These are phyloP conservation scores for Fagopyrum esculentum DNA, from an alignment of 148 eudicot genomes.

Conservation along the genomic window DNA sequence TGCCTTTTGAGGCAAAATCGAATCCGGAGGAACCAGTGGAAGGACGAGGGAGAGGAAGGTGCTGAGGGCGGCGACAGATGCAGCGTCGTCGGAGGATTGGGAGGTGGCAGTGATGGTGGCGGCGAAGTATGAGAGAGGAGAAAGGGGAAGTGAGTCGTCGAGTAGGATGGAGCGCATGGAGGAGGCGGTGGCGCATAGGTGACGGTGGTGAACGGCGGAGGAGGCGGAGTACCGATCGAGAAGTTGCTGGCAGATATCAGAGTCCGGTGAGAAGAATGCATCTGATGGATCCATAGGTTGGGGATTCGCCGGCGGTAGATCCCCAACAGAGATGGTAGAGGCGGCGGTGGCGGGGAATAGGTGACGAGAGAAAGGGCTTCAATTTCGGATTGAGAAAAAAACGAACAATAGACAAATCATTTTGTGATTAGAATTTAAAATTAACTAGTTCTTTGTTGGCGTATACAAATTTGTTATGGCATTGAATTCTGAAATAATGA, in stretches of 20 bases:
- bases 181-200: conserved; percentile 80
- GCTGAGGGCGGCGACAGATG: conserved; percentile 50
- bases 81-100: conserved; percentile 27
- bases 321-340: not conserved
- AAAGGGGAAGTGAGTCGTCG: conserved; percentile 43
- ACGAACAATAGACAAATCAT: not conserved
- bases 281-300: conserved; percentile 21
- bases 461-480: no score
- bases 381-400: not conserved
- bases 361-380: not conserved
- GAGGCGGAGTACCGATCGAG: conserved; percentile 68
- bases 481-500: no score
- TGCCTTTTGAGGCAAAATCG: conserved; percentile 29
- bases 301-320: conserved; percentile 10
- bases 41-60: conserved; percentile 61
- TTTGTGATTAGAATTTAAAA: no score
- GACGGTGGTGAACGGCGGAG: conserved; percentile 76
- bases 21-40: conserved; percentile 34
- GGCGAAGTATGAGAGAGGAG: conserved; percentile 79
- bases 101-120: conserved; percentile 51
- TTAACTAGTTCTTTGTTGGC: no score
- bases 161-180: conserved; percentile 63
- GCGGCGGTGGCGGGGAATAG: not conserved
- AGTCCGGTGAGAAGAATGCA: conserved; percentile 24
- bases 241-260: conserved; percentile 63